phyloP scores from a whole-genome alignment of 164 flowering plant species.

The Liquidambar formosana region DNA sequence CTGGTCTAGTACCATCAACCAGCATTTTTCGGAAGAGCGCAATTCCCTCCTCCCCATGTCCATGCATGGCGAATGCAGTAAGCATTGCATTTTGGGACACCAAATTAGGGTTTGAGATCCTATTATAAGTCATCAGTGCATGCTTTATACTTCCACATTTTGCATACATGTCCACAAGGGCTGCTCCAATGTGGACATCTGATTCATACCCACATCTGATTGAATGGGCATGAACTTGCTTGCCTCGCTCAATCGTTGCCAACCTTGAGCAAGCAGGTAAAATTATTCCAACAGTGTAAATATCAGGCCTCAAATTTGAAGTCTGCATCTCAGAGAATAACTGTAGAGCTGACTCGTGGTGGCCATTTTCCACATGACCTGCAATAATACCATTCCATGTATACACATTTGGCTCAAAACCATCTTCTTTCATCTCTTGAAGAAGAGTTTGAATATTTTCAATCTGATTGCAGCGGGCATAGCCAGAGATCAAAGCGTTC shows the following conservation, averaged over 20 bases:
- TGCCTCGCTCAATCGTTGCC: conserved; percentile 56
- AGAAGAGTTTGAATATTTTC: conserved; percentile 36
- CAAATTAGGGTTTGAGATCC: conserved; percentile 46
- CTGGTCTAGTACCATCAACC: conserved; percentile 47
- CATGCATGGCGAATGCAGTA: conserved; percentile 72
- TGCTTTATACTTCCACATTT: conserved; percentile 60
- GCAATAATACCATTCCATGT: conserved; percentile 79
- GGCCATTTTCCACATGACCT: conserved; percentile 51
- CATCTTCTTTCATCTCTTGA: conserved; percentile 46
- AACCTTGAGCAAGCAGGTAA: conserved; percentile 58
- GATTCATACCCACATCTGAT: conserved; percentile 52
- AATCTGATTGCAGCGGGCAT: conserved; percentile 44
- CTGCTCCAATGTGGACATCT: conserved; percentile 51
- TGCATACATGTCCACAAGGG: conserved; percentile 77
- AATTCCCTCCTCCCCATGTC: conserved; percentile 64
- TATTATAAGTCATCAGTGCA: conserved; percentile 36
- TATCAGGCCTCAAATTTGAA: conserved; percentile 51
- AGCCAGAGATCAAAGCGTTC: conserved; percentile 71
- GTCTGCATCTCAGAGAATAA: conserved; percentile 47
- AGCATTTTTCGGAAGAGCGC: conserved; percentile 48
- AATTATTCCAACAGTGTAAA: conserved; percentile 52
- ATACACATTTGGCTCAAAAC: conserved; percentile 51
- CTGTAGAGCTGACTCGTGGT: conserved; percentile 48
- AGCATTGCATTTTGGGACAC: conserved; percentile 70
- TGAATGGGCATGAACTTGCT: conserved; percentile 69